phyloP scores from a whole-genome alignment of 208 protist species.

The Sergeia podlipaevii region DNA sequence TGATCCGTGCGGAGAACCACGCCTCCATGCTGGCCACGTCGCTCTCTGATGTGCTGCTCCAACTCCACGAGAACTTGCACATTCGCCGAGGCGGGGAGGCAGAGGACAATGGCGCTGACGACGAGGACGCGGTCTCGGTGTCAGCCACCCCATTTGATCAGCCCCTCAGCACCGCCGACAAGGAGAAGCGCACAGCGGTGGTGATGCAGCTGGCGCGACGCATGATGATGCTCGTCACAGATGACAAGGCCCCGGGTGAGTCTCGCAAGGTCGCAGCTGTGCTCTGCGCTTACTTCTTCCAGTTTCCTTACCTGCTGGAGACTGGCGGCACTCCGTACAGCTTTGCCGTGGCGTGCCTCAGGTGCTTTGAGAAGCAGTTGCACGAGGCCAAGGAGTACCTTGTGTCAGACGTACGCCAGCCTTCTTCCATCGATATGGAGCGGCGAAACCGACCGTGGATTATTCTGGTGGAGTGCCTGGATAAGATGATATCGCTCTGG shows the following conservation, averaged over 20 bases:
- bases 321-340: conserved; percentile 54
- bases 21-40: conserved; percentile 42
- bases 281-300: conserved; percentile 69
- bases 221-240: conserved; percentile 55
- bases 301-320: conserved; percentile 66
- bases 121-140: no score
- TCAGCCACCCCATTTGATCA: no score
- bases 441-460: conserved; percentile 54
- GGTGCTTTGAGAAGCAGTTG: conserved; percentile 22
- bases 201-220: conserved; percentile 37
- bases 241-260: conserved; percentile 36
- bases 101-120: not conserved
- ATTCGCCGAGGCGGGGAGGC: conserved; percentile 25
- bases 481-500: conserved; percentile 63
- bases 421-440: conserved; percentile 32
- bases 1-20: conserved; percentile 35
- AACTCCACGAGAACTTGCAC: conserved; percentile 49
- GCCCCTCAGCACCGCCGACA: conserved; percentile 4
- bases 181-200: conserved; percentile 11
- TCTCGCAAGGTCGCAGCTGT: conserved; percentile 57
- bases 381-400: conserved; percentile 25
- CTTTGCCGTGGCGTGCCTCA: conserved; percentile 41
- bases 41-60: conserved; percentile 47
- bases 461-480: conserved; percentile 60
- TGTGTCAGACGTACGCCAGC: conserved; percentile 25